Evolutionary conservation across 2,329 filamentous ascomycete genomes (phyloP).

Genomic region (Escovopsis sp.): DNA sequence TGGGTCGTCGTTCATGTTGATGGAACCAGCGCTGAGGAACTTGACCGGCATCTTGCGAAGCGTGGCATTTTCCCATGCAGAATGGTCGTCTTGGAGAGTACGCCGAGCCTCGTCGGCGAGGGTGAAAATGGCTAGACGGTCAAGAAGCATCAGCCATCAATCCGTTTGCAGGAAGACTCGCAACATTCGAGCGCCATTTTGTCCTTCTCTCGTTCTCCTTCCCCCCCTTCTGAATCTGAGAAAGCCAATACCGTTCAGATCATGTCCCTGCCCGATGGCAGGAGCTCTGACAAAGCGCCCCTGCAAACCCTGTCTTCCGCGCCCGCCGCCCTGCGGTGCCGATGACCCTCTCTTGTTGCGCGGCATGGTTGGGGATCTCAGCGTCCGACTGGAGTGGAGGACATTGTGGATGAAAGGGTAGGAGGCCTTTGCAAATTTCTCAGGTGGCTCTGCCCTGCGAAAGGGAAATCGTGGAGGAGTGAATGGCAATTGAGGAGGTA

Average conservation of each 20-base stretch:
- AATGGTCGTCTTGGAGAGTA: constrained; percentile 30
- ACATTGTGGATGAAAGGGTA: neutral
- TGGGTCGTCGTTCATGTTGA: constrained; percentile 15
- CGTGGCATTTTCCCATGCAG: constrained; percentile 23
- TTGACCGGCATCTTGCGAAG: constrained; percentile 34
- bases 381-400: neutral
- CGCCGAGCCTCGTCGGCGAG: constrained; percentile 34
- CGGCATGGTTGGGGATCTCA: constrained; percentile 7
- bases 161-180: neutral
- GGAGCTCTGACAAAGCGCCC: neutral
- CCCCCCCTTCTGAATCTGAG: no score
- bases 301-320: neutral
- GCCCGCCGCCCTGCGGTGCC: constrained; percentile 8
- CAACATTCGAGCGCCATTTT: no score
- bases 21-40: constrained; percentile 39
- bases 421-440: no score
- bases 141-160: neutral
- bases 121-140: constrained; percentile 25
- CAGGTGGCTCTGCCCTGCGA: no score
- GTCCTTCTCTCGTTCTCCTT: no score
- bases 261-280: no score
- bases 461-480: no score
- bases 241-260: no score
- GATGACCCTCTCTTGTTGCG: constrained; percentile 13
- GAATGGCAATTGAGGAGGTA: no score